Evolutionary conservation across 2,329 filamentous ascomycete species (phyloP).

Genomic region (Alternaria sp.): DNA sequence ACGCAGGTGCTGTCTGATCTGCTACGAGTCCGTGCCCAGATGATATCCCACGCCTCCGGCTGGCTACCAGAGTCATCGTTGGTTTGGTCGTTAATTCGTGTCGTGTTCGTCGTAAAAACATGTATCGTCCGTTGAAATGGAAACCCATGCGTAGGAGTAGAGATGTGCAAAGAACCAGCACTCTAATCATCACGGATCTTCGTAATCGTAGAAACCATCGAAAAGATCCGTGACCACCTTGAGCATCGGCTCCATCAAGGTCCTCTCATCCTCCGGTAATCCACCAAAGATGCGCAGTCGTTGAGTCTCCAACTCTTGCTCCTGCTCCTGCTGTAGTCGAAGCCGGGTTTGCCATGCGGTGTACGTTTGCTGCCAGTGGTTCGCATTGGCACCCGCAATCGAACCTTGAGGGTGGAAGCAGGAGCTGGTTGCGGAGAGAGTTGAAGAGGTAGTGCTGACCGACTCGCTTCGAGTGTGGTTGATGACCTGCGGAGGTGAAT

Average conservation of each 20-base stretch:
- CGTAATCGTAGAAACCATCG: constrained; percentile 53
- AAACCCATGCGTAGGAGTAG: constrained; percentile 7
- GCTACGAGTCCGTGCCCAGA: constrained; percentile 48
- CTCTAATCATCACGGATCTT: constrained; percentile 45
- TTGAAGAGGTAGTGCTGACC: constrained; percentile 35
- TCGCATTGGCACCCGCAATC: constrained; percentile 22
- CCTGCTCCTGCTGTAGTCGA: constrained; percentile 35
- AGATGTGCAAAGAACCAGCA: constrained; percentile 5
- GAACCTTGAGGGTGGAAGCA: constrained; percentile 27
- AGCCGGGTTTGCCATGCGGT: constrained; percentile 46
- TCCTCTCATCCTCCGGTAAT: constrained; percentile 50
- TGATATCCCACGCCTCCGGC: constrained; percentile 46
- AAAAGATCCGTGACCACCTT: constrained; percentile 56
- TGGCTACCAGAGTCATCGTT: constrained; percentile 38
- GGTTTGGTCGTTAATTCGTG: constrained; percentile 16
- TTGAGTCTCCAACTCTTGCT: constrained; percentile 41
- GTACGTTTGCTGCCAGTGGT: constrained; percentile 48
- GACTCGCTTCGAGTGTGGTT: constrained; percentile 41
- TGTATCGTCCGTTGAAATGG: neutral
- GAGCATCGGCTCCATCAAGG: constrained; percentile 54
- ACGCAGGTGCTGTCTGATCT: constrained; percentile 34
- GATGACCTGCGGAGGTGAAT: constrained; percentile 17
- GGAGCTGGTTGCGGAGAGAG: constrained; percentile 28
- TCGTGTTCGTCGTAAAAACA: constrained; percentile 12
- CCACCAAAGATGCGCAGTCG: constrained; percentile 54